Evolutionary conservation across 345 rosid genomes (phyloP), one percentile per base, ranked within the genome.

Genomic region (Jatropha curcas): DNA sequence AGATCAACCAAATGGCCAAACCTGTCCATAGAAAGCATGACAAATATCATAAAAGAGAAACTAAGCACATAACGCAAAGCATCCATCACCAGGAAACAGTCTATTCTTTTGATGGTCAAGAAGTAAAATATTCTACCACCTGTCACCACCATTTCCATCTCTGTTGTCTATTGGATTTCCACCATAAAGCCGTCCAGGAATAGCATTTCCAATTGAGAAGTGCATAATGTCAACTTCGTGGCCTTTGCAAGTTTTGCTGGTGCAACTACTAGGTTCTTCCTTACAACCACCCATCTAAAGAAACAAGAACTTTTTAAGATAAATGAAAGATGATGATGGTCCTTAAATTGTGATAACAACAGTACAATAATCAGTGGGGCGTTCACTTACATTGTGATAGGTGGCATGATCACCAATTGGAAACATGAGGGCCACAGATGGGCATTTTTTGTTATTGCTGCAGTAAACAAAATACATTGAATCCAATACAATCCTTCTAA

Each of bases 221-320:
- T 95, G 98, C 99, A 95, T 92, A n/a, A 95, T 92, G 76, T 95
- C 99, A 69, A 95, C 98, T 84, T 95, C 99, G 70, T 91, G 88
- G 68, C 98, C 97, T 86, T 83, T 91, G 87, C 99, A 95, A 70
- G 89, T 83, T 83, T 89, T 92, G 86, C 75, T 90, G 57, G 89
- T 92, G 86, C 98, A 95, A 50, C 89, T 83, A 45, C 68, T 80
- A 24, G 74, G 60, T 64, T 80, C 84, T 77, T 88, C 99, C 81
- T 83, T 78, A 76, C 97, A 92, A 56, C 98, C 98, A 77, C 99
- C 99, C 99, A 95, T 95, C 99, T 95, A 71, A 69, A 43, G 72
- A 69, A 48, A 50, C 39, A 74, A 9, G 69, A 65, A 60, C 37
- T 64, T 53, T 65, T 71, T 52, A 12, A 24, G 27, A 24, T 46